These are phyloP conservation scores for Neobulgaria alba DNA, from an alignment of 2,329 filamentous ascomycete species.

Conservation along the genomic window DNA sequence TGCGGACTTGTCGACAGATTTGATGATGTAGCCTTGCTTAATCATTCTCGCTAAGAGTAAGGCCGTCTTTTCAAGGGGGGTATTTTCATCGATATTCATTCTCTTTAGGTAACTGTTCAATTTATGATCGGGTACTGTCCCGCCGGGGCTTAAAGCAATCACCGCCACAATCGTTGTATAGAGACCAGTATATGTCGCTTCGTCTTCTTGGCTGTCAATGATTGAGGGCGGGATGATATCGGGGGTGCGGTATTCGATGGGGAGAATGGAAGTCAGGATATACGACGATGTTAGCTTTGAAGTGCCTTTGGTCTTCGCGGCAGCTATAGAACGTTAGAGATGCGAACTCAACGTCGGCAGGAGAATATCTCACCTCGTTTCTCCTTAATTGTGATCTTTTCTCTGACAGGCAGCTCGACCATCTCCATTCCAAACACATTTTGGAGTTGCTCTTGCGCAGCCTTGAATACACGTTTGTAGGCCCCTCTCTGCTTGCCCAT, in stretches of 20 bases:
- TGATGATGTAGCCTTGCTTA: constrained; percentile 76
- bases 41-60: constrained; percentile 65
- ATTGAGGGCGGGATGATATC: constrained; percentile 60
- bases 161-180: constrained; percentile 74
- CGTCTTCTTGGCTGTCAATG: constrained; percentile 55
- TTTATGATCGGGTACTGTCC: constrained; percentile 67
- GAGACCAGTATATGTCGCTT: constrained; percentile 73
- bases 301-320: constrained; percentile 37
- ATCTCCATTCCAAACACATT: constrained; percentile 87
- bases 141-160: constrained; percentile 61
- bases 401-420: constrained; percentile 69
- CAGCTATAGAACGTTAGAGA: constrained; percentile 17
- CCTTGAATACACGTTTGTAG: constrained; percentile 70
- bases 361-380: constrained; percentile 51
- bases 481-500: constrained; percentile 45
- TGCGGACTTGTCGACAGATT: constrained; percentile 57
- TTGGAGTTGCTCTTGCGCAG: constrained; percentile 64
- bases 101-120: constrained; percentile 67
- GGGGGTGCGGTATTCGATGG: constrained; percentile 55
- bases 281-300: constrained; percentile 57
- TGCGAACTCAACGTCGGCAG: constrained; percentile 32
- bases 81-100: constrained; percentile 64
- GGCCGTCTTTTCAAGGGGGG: constrained; percentile 69
- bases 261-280: constrained; percentile 67
- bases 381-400: constrained; percentile 74